Conservation (phyloP, 768 basidiomycete species). For the Lactifluus volemus region DNA sequence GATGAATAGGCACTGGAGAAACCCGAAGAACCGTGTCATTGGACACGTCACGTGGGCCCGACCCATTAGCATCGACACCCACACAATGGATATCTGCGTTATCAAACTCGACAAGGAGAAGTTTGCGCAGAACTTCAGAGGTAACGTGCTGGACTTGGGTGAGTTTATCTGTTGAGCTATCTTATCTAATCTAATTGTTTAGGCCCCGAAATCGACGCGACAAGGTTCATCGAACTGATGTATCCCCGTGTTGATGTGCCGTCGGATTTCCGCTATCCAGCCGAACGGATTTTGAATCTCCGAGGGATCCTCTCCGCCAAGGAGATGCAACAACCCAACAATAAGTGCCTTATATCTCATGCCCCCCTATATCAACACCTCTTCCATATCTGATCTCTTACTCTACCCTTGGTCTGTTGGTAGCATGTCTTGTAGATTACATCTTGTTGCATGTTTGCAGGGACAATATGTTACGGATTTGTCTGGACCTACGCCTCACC, state of each 20-base stretch:
- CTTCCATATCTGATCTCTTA: too few species aligned
- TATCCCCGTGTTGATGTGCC: neutral
- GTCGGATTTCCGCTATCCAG: neutral
- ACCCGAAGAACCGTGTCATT: neutral
- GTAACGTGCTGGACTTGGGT: neutral
- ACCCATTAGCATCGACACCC: neutral
- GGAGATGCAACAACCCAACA: too few species aligned
- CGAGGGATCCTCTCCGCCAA: neutral
- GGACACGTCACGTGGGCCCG: conserved; percentile 4
- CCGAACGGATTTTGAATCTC: neutral
- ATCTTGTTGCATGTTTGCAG: too few species aligned
- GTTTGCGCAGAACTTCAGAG: neutral
- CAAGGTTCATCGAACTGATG: neutral
- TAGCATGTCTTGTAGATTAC: too few species aligned
- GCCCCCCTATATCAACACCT: too few species aligned
- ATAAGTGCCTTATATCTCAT: too few species aligned
- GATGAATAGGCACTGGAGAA: neutral
- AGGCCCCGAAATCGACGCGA: neutral
- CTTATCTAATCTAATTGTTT: neutral
- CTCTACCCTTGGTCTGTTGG: too few species aligned
- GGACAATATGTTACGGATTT: too few species aligned
- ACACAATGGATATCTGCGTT: neutral
- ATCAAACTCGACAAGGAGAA: neutral
- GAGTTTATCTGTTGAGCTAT: neutral
- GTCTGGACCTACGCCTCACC: too few species aligned